A percentile compares a stretch with the other conserved stretches of the same genome.
phyloP scores from a whole-genome alignment of 441 rosid genomes.

The Aquilaria agallochum region DNA sequence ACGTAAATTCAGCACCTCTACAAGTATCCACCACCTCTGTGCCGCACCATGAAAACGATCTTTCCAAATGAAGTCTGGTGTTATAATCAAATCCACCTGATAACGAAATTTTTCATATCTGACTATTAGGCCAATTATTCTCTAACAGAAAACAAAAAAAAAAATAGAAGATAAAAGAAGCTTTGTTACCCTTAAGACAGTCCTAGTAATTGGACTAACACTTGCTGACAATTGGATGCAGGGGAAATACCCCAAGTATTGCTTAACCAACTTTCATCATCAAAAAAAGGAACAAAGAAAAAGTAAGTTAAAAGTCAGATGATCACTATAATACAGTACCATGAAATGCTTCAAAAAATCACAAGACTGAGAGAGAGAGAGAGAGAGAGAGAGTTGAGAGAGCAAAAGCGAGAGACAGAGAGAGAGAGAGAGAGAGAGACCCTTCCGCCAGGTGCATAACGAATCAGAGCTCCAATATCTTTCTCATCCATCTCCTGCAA shows the following conservation, averaged over 20 bases:
- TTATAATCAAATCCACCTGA: conserved; percentile 88
- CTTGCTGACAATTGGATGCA: conserved; percentile 82
- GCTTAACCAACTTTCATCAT: conserved; percentile 79
- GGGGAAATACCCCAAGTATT: conserved; percentile 85
- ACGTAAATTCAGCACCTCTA: conserved; percentile 52
- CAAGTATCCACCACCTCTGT: conserved; percentile 98
- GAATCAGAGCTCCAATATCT: conserved; percentile 93
- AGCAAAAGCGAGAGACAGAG: not conserved
- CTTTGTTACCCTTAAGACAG: conserved; percentile 85
- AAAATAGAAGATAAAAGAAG: conserved; percentile 9
- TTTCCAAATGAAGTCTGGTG: conserved; percentile 91
- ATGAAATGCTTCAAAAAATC: conserved; percentile 14
- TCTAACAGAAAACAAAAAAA: conserved; percentile 9
- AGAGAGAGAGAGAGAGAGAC: conserved; percentile 26
- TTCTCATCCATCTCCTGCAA: conserved; percentile 96
- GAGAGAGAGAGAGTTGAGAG: too few relatives aligned
- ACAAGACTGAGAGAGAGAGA: not conserved
- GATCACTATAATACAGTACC: conserved; percentile 12
- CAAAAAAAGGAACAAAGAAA: conserved; percentile 18
- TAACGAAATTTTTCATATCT: conserved; percentile 18
- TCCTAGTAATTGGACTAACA: conserved; percentile 98
- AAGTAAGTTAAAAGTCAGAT: conserved; percentile 11
- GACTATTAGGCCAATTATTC: conserved; percentile 3
- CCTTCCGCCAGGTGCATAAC: conserved; percentile 96
- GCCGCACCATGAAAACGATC: conserved; percentile 95